phyloP scores from a whole-genome alignment of 345 rosid genomes.

The Nasturtium officinale region DNA sequence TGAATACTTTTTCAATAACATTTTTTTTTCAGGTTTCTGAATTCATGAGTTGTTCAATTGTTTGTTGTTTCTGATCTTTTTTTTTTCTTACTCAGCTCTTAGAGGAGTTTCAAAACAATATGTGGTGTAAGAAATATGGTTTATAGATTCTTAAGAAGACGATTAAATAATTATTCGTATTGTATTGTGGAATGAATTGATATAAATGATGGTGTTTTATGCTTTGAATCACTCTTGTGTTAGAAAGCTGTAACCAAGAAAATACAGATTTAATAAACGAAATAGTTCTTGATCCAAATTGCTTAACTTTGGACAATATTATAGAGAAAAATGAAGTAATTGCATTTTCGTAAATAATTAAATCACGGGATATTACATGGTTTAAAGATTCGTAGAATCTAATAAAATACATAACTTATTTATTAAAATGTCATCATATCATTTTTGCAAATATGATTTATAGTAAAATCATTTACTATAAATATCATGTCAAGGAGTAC shows the following conservation, averaged over 20 bases:
- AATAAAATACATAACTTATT: no score
- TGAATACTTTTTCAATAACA: constrained; percentile 16
- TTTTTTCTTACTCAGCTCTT: constrained; percentile 1
- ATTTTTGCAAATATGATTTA: not conserved
- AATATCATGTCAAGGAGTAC: no score
- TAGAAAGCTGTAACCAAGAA: not conserved
- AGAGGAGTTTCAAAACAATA: constrained; percentile 17
- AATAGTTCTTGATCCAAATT: not conserved
- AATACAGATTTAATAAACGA: not conserved
- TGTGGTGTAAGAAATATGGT: constrained; percentile 36
- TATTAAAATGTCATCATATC: no score
- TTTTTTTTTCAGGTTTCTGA: constrained; percentile 12
- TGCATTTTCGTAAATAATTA: not conserved
- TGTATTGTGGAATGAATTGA: constrained; percentile 29
- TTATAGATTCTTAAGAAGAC: constrained; percentile 33
- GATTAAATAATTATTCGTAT: constrained; percentile 20
- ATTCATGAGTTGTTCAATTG: constrained; percentile 23
- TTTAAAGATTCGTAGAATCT: no score
- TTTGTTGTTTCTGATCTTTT: constrained; percentile 28
- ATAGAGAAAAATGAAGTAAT: no score
- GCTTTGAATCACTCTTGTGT: not conserved
- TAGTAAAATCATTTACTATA: not conserved
- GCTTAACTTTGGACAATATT: not conserved
- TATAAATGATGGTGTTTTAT: not conserved
- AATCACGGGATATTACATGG: no score